A percentile compares a stretch with the other conserved stretches of the same genome.
Evolutionary conservation across 352 stramenopile genomes (phyloP).

Genomic region (Pythium phragmiticola): DNA sequence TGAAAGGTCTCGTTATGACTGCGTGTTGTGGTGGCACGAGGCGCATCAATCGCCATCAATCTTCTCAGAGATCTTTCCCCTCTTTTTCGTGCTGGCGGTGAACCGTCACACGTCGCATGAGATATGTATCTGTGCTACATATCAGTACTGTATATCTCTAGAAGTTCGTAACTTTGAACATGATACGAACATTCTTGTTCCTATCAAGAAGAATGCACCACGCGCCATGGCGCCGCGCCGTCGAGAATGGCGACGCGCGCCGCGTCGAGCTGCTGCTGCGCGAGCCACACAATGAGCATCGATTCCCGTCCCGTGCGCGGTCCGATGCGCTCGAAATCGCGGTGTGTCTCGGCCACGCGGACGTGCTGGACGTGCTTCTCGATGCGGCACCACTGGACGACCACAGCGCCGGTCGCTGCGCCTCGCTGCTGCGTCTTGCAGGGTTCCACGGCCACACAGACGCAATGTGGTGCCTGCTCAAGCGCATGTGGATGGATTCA

Average conservation of each 20-base stretch:
- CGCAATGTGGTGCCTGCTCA: slow-evolving; percentile 1
- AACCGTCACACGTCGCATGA: slow-evolving; percentile 1
- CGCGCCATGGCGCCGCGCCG: slow-evolving; percentile 1
- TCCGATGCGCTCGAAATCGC: slow-evolving; percentile 4
- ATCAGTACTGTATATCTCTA: no score
- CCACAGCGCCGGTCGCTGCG: background rate
- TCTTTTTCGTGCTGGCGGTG: background rate
- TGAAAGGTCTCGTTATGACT: no score
- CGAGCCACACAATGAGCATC: background rate
- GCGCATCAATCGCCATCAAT: background rate
- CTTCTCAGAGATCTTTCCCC: background rate
- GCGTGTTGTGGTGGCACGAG: no score
- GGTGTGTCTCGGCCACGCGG: background rate
- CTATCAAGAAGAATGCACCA: background rate
- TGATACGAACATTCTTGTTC: slow-evolving; percentile 3
- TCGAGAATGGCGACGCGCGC: background rate
- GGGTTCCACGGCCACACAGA: background rate
- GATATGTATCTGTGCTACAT: background rate
- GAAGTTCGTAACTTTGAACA: background rate
- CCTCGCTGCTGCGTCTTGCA: slow-evolving; percentile 1
- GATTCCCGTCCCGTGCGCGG: background rate
- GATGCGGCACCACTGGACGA: background rate
- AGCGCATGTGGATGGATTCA: background rate
- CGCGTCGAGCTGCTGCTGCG: background rate
- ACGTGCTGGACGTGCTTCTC: slow-evolving; percentile 4